Conservation (phyloP, 1,284 basidiomycete genomes). For the Ustilago tritici region DNA sequence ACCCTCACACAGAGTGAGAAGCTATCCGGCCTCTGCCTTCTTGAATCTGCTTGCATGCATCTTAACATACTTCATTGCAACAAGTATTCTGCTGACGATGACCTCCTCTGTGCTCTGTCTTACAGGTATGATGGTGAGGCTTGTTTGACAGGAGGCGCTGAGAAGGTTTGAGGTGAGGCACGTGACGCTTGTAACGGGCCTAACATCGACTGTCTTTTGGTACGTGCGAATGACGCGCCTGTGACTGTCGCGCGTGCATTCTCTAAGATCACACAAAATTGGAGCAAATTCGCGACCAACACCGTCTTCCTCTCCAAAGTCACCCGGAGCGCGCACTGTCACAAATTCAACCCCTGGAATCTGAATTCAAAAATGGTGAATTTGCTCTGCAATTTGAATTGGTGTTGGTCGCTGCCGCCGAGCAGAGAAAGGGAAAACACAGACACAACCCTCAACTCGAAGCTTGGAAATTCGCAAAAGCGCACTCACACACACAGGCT, state of each 20-base stretch:
- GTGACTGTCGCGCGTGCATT: constrained; percentile 10
- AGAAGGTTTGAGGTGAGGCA: not conserved
- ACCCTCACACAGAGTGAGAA: not conserved
- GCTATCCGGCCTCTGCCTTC: not conserved
- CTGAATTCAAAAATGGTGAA: not conserved
- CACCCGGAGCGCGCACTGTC: constrained; percentile 18
- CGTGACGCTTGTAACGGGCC: constrained; percentile 4
- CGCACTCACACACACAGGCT: not conserved
- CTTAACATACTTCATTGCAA: not conserved
- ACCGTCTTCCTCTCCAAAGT: constrained; percentile 21
- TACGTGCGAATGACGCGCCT: constrained; percentile 27
- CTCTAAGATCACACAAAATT: constrained; percentile 22
- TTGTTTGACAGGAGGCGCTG: too few species aligned
- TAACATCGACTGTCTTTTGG: constrained; percentile 7
- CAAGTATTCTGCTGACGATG: too few species aligned
- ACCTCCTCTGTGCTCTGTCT: too few species aligned
- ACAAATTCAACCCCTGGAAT: not conserved
- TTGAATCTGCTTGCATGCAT: not conserved
- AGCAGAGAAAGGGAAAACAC: constrained; percentile 3
- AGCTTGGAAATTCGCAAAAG: not conserved
- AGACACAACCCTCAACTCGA: constrained; percentile 3
- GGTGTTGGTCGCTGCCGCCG: constrained; percentile 25
- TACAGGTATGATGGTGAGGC: too few species aligned
- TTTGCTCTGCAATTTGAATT: not conserved
- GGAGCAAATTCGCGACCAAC: constrained; percentile 7